Conservation (phyloP, 1,284 basidiomycete species). For the Ceratobasidium sp. region DNA sequence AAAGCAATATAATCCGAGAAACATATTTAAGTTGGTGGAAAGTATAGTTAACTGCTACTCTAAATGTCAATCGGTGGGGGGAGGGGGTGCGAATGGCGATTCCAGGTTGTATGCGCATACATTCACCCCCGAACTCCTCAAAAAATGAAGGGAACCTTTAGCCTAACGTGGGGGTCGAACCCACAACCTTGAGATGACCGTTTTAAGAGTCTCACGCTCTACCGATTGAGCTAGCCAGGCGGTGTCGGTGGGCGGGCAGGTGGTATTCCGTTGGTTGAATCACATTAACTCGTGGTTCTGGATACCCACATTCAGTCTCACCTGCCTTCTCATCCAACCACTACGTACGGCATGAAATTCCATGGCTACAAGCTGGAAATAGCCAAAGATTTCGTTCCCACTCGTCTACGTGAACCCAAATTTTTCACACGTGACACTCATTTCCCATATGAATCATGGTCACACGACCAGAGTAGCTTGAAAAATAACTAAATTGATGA, state of each 20-base stretch:
- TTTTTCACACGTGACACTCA: not conserved
- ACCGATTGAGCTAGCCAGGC: slow-evolving; percentile 36
- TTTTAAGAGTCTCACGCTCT: slow-evolving; percentile 36
- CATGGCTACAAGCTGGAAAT: not conserved
- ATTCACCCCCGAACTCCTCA: too few species aligned
- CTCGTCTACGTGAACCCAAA: not conserved
- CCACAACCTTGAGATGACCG: slow-evolving; percentile 28
- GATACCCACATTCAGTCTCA: not conserved
- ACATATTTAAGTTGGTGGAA: too few species aligned
- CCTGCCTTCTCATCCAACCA: not conserved
- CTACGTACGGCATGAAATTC: too few species aligned
- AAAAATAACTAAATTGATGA: slow-evolving; percentile 27
- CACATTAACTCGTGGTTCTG: too few species aligned
- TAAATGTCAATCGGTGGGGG: too few species aligned
- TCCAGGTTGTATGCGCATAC: too few species aligned
- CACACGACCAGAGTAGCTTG: not conserved
- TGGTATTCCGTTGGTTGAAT: too few species aligned
- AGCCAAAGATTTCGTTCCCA: not conserved
- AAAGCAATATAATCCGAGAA: too few species aligned
- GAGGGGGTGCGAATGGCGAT: too few species aligned
- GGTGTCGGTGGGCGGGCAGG: not conserved
- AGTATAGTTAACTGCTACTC: too few species aligned
- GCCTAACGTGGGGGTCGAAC: slow-evolving; percentile 25
- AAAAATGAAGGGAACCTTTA: not conserved
- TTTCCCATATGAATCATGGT: not conserved